Base-by-base conservation (phyloP, 2,329 filamentous ascomycete genomes). In the Penicillium nordicum region DNA sequence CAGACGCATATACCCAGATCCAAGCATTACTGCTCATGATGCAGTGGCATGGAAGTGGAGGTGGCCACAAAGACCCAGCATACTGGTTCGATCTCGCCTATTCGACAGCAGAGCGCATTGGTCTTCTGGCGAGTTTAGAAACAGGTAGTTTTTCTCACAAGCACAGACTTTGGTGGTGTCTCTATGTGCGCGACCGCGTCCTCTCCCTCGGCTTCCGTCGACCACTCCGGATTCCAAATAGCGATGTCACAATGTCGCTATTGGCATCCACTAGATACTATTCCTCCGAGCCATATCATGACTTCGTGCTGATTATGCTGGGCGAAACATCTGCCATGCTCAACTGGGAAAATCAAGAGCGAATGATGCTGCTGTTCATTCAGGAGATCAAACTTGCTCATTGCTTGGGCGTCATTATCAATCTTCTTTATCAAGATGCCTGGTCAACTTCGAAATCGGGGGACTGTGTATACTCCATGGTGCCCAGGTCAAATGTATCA, bases 21-120 rank as follows among this genome's bases (percentile, higher is more conserved):
- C 56, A 60, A 56, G 58, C 58, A 2, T 44, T 58, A 3, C 12
- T 58, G n/a, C 46, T 60, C 6, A 60, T 58, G 51, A 60, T 49
- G 36, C 50, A 58, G 25, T 60, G 58, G 58, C 56, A 60, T 41
- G 51, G 51, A 32, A 55, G 50, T 37, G 51, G 40, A 23, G n/a
- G 14, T 4, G 51, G 47, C 11, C 58, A 52, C 38, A 60, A 60
- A 44, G 47, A 21, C 18, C 58, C 58, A 18, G 50, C 46, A 16
- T 60, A 60, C 43, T 60, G 58, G 58, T 54, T 60, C 14, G 56
- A 58, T n/a, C 25, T 60, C 12, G 58, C 58, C 4, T 55, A 55
- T 32, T 60, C 58, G 11, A 60, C 58, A 14, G 58, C 58, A 41
- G 51, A 60, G 29, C 47, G 58, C 11, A 21, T 60, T 6, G 55